Conservation (phyloP, 352 stramenopile species). For the Globisporangium okanoganense region DNA sequence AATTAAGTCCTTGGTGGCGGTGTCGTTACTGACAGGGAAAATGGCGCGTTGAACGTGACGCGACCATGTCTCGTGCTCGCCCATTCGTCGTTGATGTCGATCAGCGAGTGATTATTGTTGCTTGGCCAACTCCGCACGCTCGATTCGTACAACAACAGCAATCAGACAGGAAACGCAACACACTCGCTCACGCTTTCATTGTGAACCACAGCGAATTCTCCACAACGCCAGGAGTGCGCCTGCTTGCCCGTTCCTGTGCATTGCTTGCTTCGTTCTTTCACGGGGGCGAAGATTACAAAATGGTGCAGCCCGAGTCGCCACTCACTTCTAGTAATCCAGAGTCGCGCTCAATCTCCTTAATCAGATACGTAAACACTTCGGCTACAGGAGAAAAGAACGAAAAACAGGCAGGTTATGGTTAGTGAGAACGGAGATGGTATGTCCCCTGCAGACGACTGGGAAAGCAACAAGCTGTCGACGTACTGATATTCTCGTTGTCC, state of each 20-base stretch:
- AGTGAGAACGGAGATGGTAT: constrained; percentile 7
- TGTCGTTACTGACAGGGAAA: constrained; percentile 1
- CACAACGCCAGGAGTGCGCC: background rate
- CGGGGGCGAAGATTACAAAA: constrained; percentile 50
- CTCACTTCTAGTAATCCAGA: constrained; percentile 84
- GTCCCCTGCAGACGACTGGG: constrained; percentile 2
- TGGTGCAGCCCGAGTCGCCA: constrained; percentile 65
- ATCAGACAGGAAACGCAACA: background rate
- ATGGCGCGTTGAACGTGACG: background rate
- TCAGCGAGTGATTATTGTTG: background rate
- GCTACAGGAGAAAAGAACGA: constrained; percentile 29
- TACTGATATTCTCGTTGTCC: constrained; percentile 90
- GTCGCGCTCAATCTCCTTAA: constrained; percentile 88
- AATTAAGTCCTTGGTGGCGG: background rate
- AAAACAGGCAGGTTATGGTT: constrained; percentile 6
- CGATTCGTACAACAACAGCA: background rate
- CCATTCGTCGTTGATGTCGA: background rate
- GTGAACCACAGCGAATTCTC: background rate
- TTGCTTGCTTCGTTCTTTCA: background rate
- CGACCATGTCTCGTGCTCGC: background rate
- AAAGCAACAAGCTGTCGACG: constrained; percentile 17
- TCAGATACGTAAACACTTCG: constrained; percentile 89
- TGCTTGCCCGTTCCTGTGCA: background rate
- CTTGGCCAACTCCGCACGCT: background rate
- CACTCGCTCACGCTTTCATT: background rate